phyloP scores from a whole-genome alignment of 2,329 filamentous ascomycete species.

The Monilinia fructicola region DNA sequence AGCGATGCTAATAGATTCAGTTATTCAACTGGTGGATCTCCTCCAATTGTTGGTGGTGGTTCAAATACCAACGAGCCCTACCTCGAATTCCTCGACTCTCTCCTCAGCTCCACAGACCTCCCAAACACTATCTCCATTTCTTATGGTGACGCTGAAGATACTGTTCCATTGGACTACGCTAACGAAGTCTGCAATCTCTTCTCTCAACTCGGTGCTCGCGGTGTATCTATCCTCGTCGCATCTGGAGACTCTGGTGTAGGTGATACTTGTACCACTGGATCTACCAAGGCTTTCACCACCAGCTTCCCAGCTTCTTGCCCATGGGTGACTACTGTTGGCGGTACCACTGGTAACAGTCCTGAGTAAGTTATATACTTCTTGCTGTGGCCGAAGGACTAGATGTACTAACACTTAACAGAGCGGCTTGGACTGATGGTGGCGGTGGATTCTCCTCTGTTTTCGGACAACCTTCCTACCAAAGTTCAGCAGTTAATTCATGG shows the following conservation, averaged over 20 bases:
- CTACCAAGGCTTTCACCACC: conserved; percentile 48
- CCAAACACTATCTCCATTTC: conserved; percentile 60
- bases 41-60: conserved; percentile 48
- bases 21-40: conserved; percentile 57
- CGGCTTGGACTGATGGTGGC: conserved; percentile 40
- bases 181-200: conserved; percentile 52
- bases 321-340: conserved; percentile 51
- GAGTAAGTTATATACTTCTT: conserved; percentile 25
- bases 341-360: conserved; percentile 35
- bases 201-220: conserved; percentile 53
- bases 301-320: conserved; percentile 52
- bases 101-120: conserved; percentile 53
- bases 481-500: conserved; percentile 45
- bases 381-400: neutral
- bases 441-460: conserved; percentile 48
- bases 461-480: conserved; percentile 46
- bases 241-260: conserved; percentile 51
- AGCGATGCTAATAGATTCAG: conserved; percentile 2
- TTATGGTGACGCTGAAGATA: conserved; percentile 55
- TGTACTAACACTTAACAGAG: conserved; percentile 14
- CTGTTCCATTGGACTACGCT: conserved; percentile 55
- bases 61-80: conserved; percentile 67
- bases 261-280: conserved; percentile 36
- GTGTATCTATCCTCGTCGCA: conserved; percentile 50
- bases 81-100: conserved; percentile 59